These are phyloP conservation scores for Arabidopsis arenosa DNA, from an alignment of 345 rosid genomes.

Conservation along the genomic window DNA sequence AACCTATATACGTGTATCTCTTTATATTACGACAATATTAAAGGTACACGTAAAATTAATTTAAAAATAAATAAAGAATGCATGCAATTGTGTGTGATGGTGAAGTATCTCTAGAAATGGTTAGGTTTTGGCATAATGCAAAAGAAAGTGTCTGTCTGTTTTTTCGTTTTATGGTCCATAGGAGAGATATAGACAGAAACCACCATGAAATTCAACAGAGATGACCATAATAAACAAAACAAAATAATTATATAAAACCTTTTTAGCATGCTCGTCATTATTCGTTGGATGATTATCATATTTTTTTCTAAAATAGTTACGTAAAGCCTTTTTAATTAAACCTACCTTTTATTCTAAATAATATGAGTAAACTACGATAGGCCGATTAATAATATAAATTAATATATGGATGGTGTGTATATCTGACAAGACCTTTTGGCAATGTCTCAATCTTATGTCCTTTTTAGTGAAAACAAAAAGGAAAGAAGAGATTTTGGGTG, in stretches of 20 bases:
- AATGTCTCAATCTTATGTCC: conserved; percentile 45
- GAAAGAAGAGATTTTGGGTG: conserved; percentile 34
- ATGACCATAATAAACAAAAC: background rate
- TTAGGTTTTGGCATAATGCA: conserved; percentile 58
- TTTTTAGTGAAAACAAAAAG: conserved; percentile 44
- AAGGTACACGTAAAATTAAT: conserved; percentile 32
- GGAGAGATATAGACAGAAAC: conserved; percentile 4
- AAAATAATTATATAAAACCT: background rate
- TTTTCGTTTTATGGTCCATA: conserved; percentile 48
- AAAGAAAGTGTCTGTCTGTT: conserved; percentile 61
- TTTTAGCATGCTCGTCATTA: background rate
- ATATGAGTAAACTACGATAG: background rate
- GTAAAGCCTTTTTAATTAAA: background rate
- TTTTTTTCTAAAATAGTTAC: background rate
- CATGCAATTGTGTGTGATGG: conserved; percentile 46
- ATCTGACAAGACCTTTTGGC: conserved; percentile 34
- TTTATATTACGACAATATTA: conserved; percentile 3
- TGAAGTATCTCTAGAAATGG: conserved; percentile 53
- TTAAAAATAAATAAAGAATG: conserved; percentile 27
- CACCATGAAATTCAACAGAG: conserved; percentile 24
- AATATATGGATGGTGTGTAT: conserved; percentile 23
- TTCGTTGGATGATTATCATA: conserved; percentile 10
- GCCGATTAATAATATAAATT: background rate
- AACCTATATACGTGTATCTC: conserved; percentile 10
- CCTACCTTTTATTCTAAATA: background rate